phyloP scores from a whole-genome alignment of 2,329 filamentous ascomycete genomes.

The Penicillium sp. region DNA sequence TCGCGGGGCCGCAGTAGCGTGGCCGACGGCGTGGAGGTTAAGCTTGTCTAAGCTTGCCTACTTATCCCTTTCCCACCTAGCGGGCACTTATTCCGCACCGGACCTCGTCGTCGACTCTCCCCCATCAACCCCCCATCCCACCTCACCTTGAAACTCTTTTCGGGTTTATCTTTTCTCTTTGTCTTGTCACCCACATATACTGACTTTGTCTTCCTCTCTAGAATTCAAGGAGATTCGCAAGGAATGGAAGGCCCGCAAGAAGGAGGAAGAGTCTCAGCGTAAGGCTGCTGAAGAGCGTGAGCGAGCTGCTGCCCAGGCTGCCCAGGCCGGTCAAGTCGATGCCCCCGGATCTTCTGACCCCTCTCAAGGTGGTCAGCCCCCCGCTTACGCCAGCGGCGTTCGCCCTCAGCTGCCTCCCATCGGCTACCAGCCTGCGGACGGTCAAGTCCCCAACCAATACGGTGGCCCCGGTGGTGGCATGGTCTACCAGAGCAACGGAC shows the following conservation, averaged over 20 bases:
- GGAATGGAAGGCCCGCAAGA: slow-evolving; percentile 99
- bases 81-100: slow-evolving; percentile 1
- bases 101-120: background rate
- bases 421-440: slow-evolving; percentile 68
- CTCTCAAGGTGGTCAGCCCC: slow-evolving; percentile 48
- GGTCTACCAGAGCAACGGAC: slow-evolving; percentile 57
- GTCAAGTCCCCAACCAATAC: slow-evolving; percentile 66
- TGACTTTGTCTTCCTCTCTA: slow-evolving; percentile 50
- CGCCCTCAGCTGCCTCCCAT: slow-evolving; percentile 76
- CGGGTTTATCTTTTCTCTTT: slow-evolving; percentile 5
- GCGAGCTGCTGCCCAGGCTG: slow-evolving; percentile 66
- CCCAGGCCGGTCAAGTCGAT: slow-evolving; percentile 49
- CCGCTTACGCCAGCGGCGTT: slow-evolving; percentile 57
- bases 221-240: slow-evolving; percentile 99
- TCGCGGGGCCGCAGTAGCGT: slow-evolving; percentile 62
- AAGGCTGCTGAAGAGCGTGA: slow-evolving; percentile 88
- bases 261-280: slow-evolving; percentile 91
- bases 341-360: slow-evolving; percentile 58
- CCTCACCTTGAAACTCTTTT: background rate
- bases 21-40: slow-evolving; percentile 55
- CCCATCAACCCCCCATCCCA: background rate
- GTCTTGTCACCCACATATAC: slow-evolving; percentile 15
- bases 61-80: slow-evolving; percentile 28
- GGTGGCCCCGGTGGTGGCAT: slow-evolving; percentile 61
- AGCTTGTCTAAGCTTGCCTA: slow-evolving; percentile 36